Conservation (phyloP, 2,329 filamentous ascomycete species). For the Penicillium oxalicum region DNA sequence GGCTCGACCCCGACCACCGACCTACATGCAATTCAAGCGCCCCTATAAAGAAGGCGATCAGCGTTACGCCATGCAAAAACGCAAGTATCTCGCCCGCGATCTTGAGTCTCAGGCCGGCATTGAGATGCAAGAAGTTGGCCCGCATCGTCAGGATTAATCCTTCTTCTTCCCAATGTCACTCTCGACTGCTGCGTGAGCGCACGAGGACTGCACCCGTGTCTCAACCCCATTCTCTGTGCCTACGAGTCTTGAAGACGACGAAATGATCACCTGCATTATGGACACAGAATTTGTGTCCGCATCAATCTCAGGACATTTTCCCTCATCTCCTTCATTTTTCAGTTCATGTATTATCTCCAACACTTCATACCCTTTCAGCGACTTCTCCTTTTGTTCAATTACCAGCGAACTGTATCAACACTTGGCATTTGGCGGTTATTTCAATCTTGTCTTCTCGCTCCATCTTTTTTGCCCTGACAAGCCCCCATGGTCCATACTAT, state of each 20-base stretch:
- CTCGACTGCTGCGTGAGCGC: too few relatives aligned
- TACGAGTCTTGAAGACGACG: slow-evolving; percentile 20
- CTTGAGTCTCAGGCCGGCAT: slow-evolving; percentile 52
- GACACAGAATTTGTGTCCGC: slow-evolving; percentile 2
- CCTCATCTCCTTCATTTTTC: not conserved
- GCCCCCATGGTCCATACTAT: too few relatives aligned
- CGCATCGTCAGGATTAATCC: slow-evolving; percentile 18
- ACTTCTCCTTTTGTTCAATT: slow-evolving; percentile 7
- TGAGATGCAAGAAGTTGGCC: slow-evolving; percentile 64
- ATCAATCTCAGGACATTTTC: slow-evolving; percentile 1
- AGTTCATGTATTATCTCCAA: not conserved
- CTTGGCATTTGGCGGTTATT: slow-evolving; percentile 15
- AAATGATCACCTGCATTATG: slow-evolving; percentile 14
- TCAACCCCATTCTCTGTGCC: slow-evolving; percentile 7
- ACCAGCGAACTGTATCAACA: slow-evolving; percentile 5
- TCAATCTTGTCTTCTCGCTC: slow-evolving; percentile 8
- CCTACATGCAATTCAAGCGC: slow-evolving; percentile 81
- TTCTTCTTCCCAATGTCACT: too few relatives aligned
- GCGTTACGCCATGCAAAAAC: slow-evolving; percentile 61
- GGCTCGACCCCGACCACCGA: slow-evolving; percentile 75
- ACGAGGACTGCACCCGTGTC: too few relatives aligned
- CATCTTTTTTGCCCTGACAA: not conserved
- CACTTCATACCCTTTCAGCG: slow-evolving; percentile 14
- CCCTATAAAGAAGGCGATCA: slow-evolving; percentile 75
- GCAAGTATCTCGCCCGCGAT: slow-evolving; percentile 46